Conservation (phyloP, 164 flowering plant species). For the Euptelea pleiosperma region DNA sequence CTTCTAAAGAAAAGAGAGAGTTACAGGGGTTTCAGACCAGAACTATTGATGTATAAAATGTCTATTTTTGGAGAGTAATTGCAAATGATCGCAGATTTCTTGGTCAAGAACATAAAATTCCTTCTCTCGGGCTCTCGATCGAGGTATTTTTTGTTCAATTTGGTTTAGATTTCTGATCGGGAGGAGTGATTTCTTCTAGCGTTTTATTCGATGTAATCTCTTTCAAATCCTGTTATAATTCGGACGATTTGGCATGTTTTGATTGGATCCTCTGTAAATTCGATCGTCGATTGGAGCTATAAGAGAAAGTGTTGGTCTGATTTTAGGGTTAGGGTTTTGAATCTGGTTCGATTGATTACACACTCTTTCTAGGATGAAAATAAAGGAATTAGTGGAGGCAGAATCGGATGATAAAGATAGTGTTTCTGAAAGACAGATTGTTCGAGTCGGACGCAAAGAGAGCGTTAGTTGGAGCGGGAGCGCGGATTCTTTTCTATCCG, state of each 20-base stretch:
- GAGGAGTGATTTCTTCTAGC: neutral
- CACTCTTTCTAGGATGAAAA: conserved; percentile 11
- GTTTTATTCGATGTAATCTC: neutral
- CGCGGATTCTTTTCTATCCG: conserved; percentile 81
- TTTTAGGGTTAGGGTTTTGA: conserved; percentile 4
- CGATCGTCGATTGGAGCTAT: neutral
- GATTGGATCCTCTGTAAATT: neutral
- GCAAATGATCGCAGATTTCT: neutral
- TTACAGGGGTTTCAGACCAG: neutral
- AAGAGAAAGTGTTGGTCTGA: neutral
- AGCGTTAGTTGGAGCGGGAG: conserved; percentile 78
- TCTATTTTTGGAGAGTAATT: neutral
- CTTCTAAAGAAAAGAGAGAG: neutral
- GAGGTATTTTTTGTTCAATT: conserved; percentile 2
- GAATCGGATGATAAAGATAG: conserved; percentile 12
- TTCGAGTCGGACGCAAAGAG: conserved; percentile 54
- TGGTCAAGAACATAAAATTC: neutral
- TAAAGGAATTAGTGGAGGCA: conserved; percentile 7
- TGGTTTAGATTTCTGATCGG: conserved; percentile 2
- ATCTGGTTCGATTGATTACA: neutral
- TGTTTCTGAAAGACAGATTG: neutral
- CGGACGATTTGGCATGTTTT: neutral
- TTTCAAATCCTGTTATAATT: neutral
- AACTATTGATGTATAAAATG: neutral
- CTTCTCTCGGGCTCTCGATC: neutral